These are phyloP conservation scores for Cinchona pubescens DNA, from an alignment of 257 asterid genomes.

Conservation along the genomic window DNA sequence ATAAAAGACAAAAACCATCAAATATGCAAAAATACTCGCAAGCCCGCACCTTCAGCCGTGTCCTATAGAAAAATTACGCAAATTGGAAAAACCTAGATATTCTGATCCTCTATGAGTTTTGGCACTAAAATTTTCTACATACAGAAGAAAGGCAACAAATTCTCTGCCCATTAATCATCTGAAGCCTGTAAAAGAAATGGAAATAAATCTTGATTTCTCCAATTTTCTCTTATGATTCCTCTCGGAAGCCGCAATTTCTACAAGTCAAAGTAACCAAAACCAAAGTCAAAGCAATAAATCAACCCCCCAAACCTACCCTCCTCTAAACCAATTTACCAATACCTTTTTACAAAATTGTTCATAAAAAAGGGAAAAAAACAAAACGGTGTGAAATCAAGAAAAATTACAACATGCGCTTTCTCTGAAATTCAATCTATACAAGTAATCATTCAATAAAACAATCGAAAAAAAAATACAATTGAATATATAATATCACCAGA, in stretches of 20 bases:
- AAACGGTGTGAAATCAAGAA: neutral
- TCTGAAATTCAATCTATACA: neutral
- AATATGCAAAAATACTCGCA: neutral
- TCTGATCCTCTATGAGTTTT: neutral
- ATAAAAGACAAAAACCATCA: neutral
- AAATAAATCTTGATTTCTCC: neutral
- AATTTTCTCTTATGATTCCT: neutral
- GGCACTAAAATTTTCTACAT: neutral
- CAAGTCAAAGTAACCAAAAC: constrained; percentile 3
- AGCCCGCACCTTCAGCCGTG: neutral
- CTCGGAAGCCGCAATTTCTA: neutral
- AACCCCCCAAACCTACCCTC: neutral
- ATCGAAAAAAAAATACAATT: neutral
- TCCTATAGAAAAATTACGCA: neutral
- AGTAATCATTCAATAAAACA: neutral
- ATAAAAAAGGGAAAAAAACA: too few species aligned
- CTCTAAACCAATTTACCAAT: neutral
- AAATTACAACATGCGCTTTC: neutral
- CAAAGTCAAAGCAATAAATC: neutral
- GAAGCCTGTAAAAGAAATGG: neutral
- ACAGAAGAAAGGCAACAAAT: neutral
- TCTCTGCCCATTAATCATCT: neutral
- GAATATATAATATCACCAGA: neutral
- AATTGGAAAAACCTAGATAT: neutral
- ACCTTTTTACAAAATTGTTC: neutral